These are phyloP conservation scores for Plectosphaerella sp. DNA, from an alignment of 2,329 filamentous ascomycete genomes.

Conservation along the genomic window DNA sequence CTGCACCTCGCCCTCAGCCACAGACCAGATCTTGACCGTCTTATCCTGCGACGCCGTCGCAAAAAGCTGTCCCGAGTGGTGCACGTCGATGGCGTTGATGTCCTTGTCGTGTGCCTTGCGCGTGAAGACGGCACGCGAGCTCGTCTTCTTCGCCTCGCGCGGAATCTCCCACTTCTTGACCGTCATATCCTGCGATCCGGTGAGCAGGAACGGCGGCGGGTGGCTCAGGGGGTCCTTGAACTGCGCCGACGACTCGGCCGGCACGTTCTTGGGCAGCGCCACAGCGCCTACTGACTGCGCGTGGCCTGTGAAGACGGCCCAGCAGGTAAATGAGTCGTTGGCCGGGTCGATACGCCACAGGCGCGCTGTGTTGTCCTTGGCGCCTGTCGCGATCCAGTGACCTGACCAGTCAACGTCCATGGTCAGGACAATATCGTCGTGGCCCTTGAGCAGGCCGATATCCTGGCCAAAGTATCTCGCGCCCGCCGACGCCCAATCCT, in stretches of 20 bases:
- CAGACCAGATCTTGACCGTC: constrained; percentile 94
- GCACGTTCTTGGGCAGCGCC: constrained; percentile 67
- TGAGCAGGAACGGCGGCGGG: constrained; percentile 80
- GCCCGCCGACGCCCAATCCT: constrained; percentile 12
- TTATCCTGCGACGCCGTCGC: constrained; percentile 96
- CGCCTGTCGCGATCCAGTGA: constrained; percentile 91
- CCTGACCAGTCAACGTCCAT: constrained; percentile 96
- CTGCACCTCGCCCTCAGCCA: constrained; percentile 82
- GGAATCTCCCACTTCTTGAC: constrained; percentile 90
- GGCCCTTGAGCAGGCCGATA: constrained; percentile 78
- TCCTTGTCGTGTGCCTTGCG: constrained; percentile 98
- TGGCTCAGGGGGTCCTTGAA: constrained; percentile 70
- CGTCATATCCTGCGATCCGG: constrained; percentile 92
- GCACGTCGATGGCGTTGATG: constrained; percentile 89
- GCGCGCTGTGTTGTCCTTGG: constrained; percentile 92
- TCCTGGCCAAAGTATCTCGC: constrained; percentile 80
- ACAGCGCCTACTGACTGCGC: constrained; percentile 92
- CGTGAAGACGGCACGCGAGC: constrained; percentile 71
- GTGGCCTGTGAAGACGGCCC: constrained; percentile 81
- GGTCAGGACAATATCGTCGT: constrained; percentile 93
- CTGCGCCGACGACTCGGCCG: constrained; percentile 64
- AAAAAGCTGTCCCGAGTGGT: constrained; percentile 71
- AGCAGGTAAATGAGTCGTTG: constrained; percentile 72
- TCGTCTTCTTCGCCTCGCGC: constrained; percentile 42
- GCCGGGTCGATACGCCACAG: constrained; percentile 82